phyloP scores from a whole-genome alignment of 225 moss, liverwort and hornwort species.

The Pseudisothecium myosuroides region DNA sequence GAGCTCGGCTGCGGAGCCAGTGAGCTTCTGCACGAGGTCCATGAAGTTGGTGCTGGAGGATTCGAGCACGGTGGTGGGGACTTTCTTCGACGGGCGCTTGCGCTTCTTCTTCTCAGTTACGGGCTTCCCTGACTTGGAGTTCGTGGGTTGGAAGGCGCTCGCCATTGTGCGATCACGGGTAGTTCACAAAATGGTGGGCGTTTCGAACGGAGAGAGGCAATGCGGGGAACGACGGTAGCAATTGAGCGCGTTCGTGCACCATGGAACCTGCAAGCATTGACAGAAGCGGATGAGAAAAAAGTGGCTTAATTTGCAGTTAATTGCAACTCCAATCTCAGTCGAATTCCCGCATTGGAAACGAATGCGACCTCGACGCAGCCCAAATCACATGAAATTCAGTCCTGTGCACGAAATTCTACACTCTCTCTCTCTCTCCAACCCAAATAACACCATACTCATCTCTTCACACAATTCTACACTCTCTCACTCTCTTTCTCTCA shows the following conservation, averaged over 20 bases:
- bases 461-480: neutral
- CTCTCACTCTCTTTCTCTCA: neutral
- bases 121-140: neutral
- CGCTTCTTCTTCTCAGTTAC: conserved; percentile 35
- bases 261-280: conserved; percentile 5
- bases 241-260: neutral
- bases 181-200: neutral
- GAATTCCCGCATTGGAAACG: neutral
- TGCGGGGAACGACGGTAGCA: neutral
- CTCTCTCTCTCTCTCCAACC: neutral
- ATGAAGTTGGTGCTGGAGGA: conserved; percentile 28
- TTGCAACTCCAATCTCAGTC: neutral
- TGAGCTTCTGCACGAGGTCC: conserved; percentile 37
- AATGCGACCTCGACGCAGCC: neutral
- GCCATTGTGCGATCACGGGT: neutral
- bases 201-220: neutral
- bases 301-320: neutral
- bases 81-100: conserved; percentile 29
- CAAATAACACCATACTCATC: neutral
- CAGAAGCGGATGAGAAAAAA: neutral
- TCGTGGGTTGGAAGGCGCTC: neutral
- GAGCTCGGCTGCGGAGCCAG: conserved; percentile 14
- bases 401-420: neutral
- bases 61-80: conserved; percentile 36
- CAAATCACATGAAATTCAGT: neutral